Percentiles rank a stretch among this genome's conserved stretches.
Evolutionary conservation across 2,329 filamentous ascomycete species (phyloP).

Genomic region (Aquanectria penicillioides): DNA sequence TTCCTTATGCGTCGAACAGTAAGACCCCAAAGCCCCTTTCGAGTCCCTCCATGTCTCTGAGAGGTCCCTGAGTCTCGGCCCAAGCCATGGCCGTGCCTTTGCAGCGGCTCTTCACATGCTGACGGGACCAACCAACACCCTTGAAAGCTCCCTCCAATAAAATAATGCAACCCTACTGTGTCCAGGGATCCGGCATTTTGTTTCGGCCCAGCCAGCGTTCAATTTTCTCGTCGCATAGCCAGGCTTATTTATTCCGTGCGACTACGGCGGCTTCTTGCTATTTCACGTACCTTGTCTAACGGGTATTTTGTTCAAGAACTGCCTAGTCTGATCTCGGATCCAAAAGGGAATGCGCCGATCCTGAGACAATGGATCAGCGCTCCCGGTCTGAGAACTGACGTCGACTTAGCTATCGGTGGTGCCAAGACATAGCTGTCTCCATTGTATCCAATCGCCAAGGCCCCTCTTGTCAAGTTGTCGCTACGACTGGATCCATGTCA

Average conservation of each 20-base stretch:
- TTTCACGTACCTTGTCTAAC: slow-evolving; percentile 3
- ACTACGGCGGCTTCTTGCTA: slow-evolving; percentile 26
- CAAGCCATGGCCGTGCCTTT: slow-evolving; percentile 11
- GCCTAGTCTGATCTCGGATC: slow-evolving; percentile 10
- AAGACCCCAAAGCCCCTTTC: background rate
- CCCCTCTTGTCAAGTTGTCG: slow-evolving; percentile 13
- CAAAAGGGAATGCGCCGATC: slow-evolving; percentile 23
- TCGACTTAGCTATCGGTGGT: slow-evolving; percentile 17
- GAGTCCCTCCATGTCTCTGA: too few relatives aligned
- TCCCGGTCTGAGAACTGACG: slow-evolving; percentile 19
- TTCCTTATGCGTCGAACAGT: background rate
- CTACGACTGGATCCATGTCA: slow-evolving; percentile 2
- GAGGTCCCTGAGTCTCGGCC: slow-evolving; percentile 1
- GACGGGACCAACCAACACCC: background rate
- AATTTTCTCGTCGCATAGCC: slow-evolving; percentile 17
- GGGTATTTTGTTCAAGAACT: slow-evolving; percentile 7
- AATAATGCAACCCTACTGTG: slow-evolving; percentile 1
- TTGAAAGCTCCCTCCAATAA: slow-evolving; percentile 6
- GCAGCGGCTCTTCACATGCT: slow-evolving; percentile 19
- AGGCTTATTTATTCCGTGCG: slow-evolving; percentile 20
- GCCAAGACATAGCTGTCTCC: slow-evolving; percentile 10
- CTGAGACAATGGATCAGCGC: slow-evolving; percentile 26
- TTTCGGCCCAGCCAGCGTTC: slow-evolving; percentile 6
- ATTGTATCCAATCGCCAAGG: slow-evolving; percentile 7
- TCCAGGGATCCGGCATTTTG: slow-evolving; percentile 17